Evolutionary conservation across 768 basidiomycete species (phyloP), one percentile per base, ranked within the genome.

Genomic region (Russula lepida): DNA sequence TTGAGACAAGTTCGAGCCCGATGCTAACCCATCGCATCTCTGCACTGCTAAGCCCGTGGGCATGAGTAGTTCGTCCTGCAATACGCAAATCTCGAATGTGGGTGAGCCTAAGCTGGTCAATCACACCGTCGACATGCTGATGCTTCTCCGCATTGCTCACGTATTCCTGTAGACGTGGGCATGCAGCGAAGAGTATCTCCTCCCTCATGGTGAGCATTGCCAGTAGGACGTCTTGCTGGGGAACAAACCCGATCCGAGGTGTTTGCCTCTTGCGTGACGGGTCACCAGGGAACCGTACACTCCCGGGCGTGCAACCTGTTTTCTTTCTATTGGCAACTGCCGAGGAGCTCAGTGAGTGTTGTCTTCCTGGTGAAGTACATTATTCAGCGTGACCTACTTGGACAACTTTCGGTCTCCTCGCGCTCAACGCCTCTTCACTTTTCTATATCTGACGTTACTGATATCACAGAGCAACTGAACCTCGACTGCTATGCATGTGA

Each of bases 311-410:
- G 2, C 76, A 69, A 0, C 94, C 95, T 0, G 80, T 78, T 74
- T 97, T 98, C 65, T 74, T 76, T 71, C 88, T 94, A 2, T 88
- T 85, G 0, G 93, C 90, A 11, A n/a, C n/a, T n/a, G n/a, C n/a
- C n/a, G n/a, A 98, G 81, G 39, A 97, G 83, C 69, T 98, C 95
- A 19, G 97, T 86, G 39, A 98, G 77, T 0, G 94, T 93, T 0
- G 90, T 92, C 72, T 95, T 95, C 44, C 93, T 92, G 19, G 92
- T 17, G 8, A 7, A 49, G 28, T 48, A 5, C 48, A 25, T 41
- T 15, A 32, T 32, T 37, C 35, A 30, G 25, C 50, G 32, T 2
- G 44, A 30, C 25, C 3, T 2, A 6, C n/a, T 21, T 33, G n/a
- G n/a, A n/a, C n/a, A n/a, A n/a, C n/a, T n/a, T n/a, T n/a, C n/a